Conservation (phyloP, 2,329 filamentous ascomycete genomes). For the Ambrosiella cleistominuta region DNA sequence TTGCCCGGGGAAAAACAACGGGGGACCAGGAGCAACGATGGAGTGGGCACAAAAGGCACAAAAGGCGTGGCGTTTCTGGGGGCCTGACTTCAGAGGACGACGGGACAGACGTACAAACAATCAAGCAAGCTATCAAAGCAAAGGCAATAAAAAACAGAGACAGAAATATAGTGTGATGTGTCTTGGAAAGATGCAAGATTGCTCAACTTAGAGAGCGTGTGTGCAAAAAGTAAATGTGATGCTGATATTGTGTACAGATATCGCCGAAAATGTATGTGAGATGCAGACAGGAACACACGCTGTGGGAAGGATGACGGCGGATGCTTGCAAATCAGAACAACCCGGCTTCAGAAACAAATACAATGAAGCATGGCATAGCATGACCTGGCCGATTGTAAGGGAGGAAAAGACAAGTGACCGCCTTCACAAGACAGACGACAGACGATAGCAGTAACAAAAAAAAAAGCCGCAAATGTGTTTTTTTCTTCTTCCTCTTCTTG, state of each 20-base stretch:
- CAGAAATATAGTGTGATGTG: not conserved
- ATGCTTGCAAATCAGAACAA: not conserved
- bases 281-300: not conserved
- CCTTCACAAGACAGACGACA: not conserved
- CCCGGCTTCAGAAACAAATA: not conserved
- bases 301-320: not conserved
- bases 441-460: constrained; percentile 3
- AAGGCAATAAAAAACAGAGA: not conserved
- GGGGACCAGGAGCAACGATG: not conserved
- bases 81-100: not conserved
- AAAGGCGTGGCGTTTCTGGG: not conserved
- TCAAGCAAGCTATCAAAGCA: not conserved
- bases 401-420: not conserved
- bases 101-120: not conserved
- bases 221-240: not conserved
- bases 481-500: not conserved
- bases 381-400: not conserved
- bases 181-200: not conserved
- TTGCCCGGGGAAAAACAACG: not conserved
- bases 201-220: not conserved
- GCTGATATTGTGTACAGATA: not conserved
- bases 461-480: constrained; percentile 1
- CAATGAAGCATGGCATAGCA: not conserved
- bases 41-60: not conserved
- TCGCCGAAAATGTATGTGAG: not conserved